Evolutionary conservation across 805 yeast genomes (phyloP).

Genomic region (Naumovozyma baii): DNA sequence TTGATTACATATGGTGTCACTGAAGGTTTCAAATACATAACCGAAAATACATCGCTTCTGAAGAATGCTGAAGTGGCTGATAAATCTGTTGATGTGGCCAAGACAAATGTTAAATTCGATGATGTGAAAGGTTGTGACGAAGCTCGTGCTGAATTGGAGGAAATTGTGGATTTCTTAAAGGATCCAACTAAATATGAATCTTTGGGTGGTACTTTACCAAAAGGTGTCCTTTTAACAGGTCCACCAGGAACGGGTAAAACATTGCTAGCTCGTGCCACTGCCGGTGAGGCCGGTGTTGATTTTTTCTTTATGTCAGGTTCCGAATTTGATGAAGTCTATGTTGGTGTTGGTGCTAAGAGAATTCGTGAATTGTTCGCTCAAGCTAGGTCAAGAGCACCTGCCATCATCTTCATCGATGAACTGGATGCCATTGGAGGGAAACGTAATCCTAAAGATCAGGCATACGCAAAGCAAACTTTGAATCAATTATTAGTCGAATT

Average conservation of each 20-base stretch:
- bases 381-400: conserved; percentile 93
- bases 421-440: conserved; percentile 98
- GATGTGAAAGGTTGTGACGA: conserved; percentile 98
- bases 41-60: conserved; percentile 62
- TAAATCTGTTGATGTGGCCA: conserved; percentile 72
- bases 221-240: conserved; percentile 92
- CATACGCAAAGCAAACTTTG: conserved; percentile 93
- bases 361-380: conserved; percentile 88
- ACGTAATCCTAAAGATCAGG: conserved; percentile 95
- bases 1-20: conserved; percentile 73
- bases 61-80: conserved; percentile 64
- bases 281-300: conserved; percentile 98
- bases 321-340: conserved; percentile 95
- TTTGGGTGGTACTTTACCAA: conserved; percentile 93
- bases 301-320: conserved; percentile 98
- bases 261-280: conserved; percentile 91
- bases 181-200: conserved; percentile 96
- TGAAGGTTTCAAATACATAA: conserved; percentile 64
- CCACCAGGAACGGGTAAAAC: conserved; percentile 99
- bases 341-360: conserved; percentile 98
- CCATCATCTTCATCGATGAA: conserved; percentile 94
- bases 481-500: conserved; percentile 92
- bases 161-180: conserved; percentile 92
- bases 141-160: conserved; percentile 94
- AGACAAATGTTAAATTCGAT: conserved; percentile 75